A percentile compares a stretch with the other conserved stretches of the same genome.
Evolutionary conservation across 2,329 filamentous ascomycete genomes (phyloP).

Genomic region (Teratosphaeria pseudoeucalypti): DNA sequence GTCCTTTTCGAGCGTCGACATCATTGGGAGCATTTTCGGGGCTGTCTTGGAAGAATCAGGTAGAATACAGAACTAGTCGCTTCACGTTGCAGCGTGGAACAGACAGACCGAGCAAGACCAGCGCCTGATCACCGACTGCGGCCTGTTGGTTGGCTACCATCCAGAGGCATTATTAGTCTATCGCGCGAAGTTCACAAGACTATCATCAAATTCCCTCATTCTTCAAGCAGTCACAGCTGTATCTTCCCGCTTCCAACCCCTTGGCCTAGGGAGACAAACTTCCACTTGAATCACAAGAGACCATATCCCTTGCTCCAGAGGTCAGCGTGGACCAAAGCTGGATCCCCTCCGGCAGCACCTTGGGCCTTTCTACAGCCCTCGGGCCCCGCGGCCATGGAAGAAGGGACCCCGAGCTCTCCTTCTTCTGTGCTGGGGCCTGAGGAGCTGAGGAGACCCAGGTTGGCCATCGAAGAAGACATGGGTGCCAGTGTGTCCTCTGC

Average conservation of each 20-base stretch:
- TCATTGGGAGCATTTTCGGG: neutral
- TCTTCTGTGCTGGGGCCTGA: neutral
- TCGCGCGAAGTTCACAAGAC: neutral
- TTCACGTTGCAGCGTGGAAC: neutral
- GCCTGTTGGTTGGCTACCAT: neutral
- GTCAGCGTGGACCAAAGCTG: constrained; percentile 11
- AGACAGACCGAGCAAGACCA: neutral
- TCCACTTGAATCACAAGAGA: neutral
- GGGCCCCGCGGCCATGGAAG: constrained; percentile 7
- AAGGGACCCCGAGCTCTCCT: neutral
- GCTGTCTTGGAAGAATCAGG: neutral
- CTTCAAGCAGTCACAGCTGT: neutral
- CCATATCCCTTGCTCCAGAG: neutral
- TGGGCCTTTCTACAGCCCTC: constrained; percentile 21
- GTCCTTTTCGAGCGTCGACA: neutral
- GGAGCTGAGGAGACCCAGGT: neutral
- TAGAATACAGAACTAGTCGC: neutral
- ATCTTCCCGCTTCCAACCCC: neutral
- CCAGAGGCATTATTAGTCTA: neutral
- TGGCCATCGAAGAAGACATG: constrained; percentile 6
- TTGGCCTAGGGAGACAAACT: neutral
- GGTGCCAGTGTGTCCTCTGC: constrained; percentile 12
- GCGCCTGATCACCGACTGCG: neutral
- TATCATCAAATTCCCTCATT: neutral
- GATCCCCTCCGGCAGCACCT: constrained; percentile 23